phyloP scores from a whole-genome alignment of 2,329 filamentous ascomycete species.

The Penicillium sp. region DNA sequence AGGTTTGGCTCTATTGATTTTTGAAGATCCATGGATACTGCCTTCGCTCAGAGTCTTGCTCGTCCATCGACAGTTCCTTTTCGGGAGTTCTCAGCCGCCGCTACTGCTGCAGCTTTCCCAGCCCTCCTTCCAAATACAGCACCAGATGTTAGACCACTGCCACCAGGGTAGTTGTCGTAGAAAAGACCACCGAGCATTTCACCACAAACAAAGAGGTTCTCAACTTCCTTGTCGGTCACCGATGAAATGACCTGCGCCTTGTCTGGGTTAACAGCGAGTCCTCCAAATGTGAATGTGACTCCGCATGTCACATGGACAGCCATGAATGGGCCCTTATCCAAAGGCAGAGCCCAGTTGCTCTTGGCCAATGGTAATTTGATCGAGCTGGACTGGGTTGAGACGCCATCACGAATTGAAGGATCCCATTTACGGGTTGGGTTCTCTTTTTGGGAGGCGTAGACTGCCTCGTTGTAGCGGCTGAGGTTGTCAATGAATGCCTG shows the following conservation, averaged over 20 bases:
- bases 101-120: conserved; percentile 30
- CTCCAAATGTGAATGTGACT: conserved; percentile 67
- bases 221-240: conserved; percentile 44
- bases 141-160: conserved; percentile 59
- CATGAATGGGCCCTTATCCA: conserved; percentile 56
- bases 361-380: conserved; percentile 51
- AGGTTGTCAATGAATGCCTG: conserved; percentile 51
- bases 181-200: conserved; percentile 66
- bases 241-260: conserved; percentile 52
- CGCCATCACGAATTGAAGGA: conserved; percentile 57
- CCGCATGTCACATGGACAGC: conserved; percentile 63
- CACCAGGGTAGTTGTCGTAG: conserved; percentile 61
- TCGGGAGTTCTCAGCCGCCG: not conserved
- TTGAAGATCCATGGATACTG: not conserved
- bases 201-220: conserved; percentile 57
- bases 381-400: conserved; percentile 55
- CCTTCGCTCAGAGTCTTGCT: not conserved
- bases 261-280: conserved; percentile 53
- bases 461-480: conserved; percentile 56
- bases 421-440: conserved; percentile 50
- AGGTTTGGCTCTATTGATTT: not conserved
- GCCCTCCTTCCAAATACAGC: conserved; percentile 51
- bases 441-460: conserved; percentile 44
- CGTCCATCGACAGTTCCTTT: not conserved
- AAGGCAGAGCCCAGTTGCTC: conserved; percentile 62